Evolutionary conservation across 441 rosid genomes (phyloP), one percentile per base, ranked within the genome.

Genomic region (Adansonia grandidieri): DNA sequence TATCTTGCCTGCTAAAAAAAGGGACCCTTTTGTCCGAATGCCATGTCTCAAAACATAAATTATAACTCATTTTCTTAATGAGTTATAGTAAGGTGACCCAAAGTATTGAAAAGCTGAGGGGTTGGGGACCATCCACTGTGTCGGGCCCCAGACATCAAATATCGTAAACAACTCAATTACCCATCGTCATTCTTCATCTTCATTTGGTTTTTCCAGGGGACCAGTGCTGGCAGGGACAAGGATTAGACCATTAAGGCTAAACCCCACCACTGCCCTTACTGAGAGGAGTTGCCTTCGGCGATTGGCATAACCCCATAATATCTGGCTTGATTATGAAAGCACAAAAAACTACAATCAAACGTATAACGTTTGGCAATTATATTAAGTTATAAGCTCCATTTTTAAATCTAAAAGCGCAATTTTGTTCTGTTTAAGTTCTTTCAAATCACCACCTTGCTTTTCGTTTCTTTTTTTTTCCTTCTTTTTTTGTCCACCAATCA

Each of bases 301-400:
- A 71, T 70, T 28, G 74, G 61, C 61, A 24, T 58, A 58, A 58
- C 63, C 63, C 8, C 32, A 63, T 63, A 63, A 56, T 42, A 73
- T 50, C 74, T 57, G 76, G 19, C 76, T 73, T 73, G 66, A 73
- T 57, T 56, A 57, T 42, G 76, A 73, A 40, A 57, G 53, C 66
- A 56, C 53, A 40, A 57, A 24, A 24, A n/a, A 51, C 57, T 13
- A 69, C 19, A 68, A 42, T 45, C 42, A 64, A 14, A 6, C 4
- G 20, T 51, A 28, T 62, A n/a, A 37, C 20, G n/a, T 28, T 67
- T 37, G 64, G 63, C 17, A 5, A 56, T 72, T 56, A 37, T 71
- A 54, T 72, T 54, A 54, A 37, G 32, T 54, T 11, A 9, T 37
- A 72, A 72, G 64, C 75, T 54, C 7, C 48, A n/a, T 54, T 54